Conservation (phyloP, 371 early-diverging fungal genomes). For the Actinomucor elegans region DNA sequence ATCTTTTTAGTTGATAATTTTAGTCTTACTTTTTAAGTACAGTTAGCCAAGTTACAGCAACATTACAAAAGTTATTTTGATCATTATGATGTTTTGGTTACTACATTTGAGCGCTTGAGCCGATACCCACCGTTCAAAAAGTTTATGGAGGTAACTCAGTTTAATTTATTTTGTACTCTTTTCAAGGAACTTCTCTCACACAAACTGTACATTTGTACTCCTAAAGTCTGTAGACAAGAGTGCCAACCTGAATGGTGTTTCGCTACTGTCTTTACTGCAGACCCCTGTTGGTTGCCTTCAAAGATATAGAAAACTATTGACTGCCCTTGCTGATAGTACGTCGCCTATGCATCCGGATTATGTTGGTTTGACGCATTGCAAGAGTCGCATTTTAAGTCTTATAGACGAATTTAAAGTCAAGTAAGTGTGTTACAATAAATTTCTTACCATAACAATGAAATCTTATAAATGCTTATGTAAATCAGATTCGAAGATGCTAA, state of each 20-base stretch:
- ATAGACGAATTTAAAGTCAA: constrained; percentile 24
- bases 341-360: constrained; percentile 50
- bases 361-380: constrained; percentile 29
- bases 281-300: constrained; percentile 32
- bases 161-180: not conserved
- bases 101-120: constrained; percentile 38
- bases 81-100: constrained; percentile 30
- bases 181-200: too few species aligned
- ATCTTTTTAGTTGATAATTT: not conserved
- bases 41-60: constrained; percentile 26
- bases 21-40: not conserved
- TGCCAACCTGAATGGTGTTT: constrained; percentile 10
- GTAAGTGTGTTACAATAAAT: constrained; percentile 6
- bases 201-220: not conserved
- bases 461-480: not conserved
- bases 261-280: constrained; percentile 33
- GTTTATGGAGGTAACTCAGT: constrained; percentile 38
- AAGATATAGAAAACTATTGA: constrained; percentile 27
- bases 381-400: constrained; percentile 23
- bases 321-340: constrained; percentile 34
- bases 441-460: not conserved
- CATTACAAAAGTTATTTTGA: constrained; percentile 34
- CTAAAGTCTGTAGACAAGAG: constrained; percentile 4
- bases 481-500: constrained; percentile 33
- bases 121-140: constrained; percentile 46